Evolutionary conservation across 345 rosid genomes (phyloP), one percentile per base, ranked within the genome.

Genomic region (Orychophragmus violaceus): DNA sequence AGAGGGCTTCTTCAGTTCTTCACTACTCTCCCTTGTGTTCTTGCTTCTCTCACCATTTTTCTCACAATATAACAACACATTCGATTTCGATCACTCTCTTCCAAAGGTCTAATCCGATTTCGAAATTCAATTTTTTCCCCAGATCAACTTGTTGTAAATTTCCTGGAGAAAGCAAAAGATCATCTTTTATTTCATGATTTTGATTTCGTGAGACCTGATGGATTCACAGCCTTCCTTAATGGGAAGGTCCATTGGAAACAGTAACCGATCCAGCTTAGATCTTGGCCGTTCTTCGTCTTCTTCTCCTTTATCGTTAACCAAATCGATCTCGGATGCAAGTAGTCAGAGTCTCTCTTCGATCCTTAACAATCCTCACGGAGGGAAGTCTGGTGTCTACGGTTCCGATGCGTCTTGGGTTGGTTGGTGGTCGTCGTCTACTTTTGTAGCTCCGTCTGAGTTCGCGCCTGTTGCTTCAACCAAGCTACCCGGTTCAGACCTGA

Each of bases 401-500:
- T 49, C 86, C 59, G 95, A 89, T 24, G 80, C 94, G 4, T 90
- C 97, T 10, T 90, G 96, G 92, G 78, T 74, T 16, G 84, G 87
- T 17, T 90, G 97, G 96, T 94, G 92, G 95, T 80, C 92, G 9
- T 85, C 96, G n/a, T 77, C 97, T 2, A 57, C 94, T 10, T 64
- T 83, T 44, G 77, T 87, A 42, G 70, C 97, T 1, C 88, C 86
- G 4, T 85, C 93, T 0, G 99, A 89, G 53, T 95, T 95, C 78
- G 61, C 88, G 4, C 95, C 99, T 6, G 61, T 94, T 41, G 56
- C 81, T 64, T 54, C 88, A 25, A 57, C 81, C 42, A 80, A 79
- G 60, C 77, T 74, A 0, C 83, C 87, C 1, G 48, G 79, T 24
- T 80, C 91, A 11, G 92, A 87, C 29, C 79, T 88, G 8, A 32